A percentile compares a stretch with the other conserved stretches of the same genome.
Evolutionary conservation across 257 asterid species (phyloP).

Genomic region (Jaltomata sinuosa): DNA sequence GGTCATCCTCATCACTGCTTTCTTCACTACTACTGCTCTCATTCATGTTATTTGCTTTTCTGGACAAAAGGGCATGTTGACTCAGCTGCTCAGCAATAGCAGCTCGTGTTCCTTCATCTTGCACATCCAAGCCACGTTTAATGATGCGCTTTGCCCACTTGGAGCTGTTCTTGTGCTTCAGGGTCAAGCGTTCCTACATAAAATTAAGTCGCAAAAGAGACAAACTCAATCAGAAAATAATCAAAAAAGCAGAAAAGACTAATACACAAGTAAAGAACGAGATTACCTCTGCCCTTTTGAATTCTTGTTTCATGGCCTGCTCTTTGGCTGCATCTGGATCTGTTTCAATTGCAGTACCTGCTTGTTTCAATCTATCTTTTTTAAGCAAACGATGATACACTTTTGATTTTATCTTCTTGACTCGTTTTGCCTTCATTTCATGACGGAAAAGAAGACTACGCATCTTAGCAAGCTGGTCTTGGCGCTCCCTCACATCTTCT

Average conservation of each 20-base stretch:
- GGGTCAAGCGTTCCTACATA: constrained; percentile 78
- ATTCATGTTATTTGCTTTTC: constrained; percentile 72
- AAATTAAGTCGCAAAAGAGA: constrained; percentile 1
- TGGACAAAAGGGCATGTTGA: constrained; percentile 67
- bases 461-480: constrained; percentile 65
- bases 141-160: constrained; percentile 82
- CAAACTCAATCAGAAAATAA: not conserved
- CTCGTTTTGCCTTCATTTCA: constrained; percentile 69
- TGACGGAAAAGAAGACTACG: constrained; percentile 79
- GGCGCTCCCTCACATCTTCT: constrained; percentile 65
- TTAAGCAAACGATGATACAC: constrained; percentile 68
- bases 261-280: not conserved
- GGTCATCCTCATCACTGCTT: constrained; percentile 61
- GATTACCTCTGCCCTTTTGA: constrained; percentile 73
- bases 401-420: constrained; percentile 85
- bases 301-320: constrained; percentile 69
- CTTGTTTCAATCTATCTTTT: constrained; percentile 57
- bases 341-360: constrained; percentile 35
- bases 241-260: not conserved
- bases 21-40: constrained; percentile 72
- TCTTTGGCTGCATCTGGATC: constrained; percentile 90
- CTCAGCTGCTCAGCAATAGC: constrained; percentile 79
- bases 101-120: constrained; percentile 80
- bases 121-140: constrained; percentile 63
- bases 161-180: constrained; percentile 75